Evolutionary conservation across 106 monocot species (phyloP), one percentile per base, ranked within the genome.

Genomic region (Xerophyta viscosa): DNA sequence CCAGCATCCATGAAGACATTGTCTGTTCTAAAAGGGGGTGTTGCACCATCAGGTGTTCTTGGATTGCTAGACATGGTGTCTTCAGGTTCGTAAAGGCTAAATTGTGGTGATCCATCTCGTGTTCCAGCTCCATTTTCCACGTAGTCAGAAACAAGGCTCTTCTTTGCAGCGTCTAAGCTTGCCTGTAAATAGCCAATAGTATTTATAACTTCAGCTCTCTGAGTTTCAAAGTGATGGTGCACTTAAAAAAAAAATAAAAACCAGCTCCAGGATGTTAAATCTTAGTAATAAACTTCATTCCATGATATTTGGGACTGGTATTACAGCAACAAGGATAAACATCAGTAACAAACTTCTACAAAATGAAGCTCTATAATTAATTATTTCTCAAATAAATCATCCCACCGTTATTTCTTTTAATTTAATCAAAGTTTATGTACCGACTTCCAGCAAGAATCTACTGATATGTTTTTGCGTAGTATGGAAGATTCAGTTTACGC

Each of bases 121-220:
- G 31, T 66, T 59, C 50, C 65, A 3, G 44, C 65, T 28, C 25
- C 64, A 17, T 24, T 55, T 50, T 37, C 22, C 13, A 18, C 48
- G 10, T 83, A 72, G 48, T 82, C 73, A 33, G 78, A 28, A 52
- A 66, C 48, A 30, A 82, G 61, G 21, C 75, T 73, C 58, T 64
- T 89, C 51, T 66, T 85, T 8, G 88, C 89, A 27, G 67, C 73
- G 15, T 81, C 78, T 56, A 89, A 60, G 52, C 78, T 96, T 39
- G 51, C 48, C 93, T 94, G 83, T 15, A 54, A 17, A 67, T 27
- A 26, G 46, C 43, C 25, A 46, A 3, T 15, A 2, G 59, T 5
- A 54, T 11, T 51, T 25, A 51, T 27, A 27, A 51, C 22, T 24
- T 26, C 15, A 28, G 11, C 5, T 26, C 10, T 1, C 14, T 27